Evolutionary conservation across 2,329 filamentous ascomycete genomes (phyloP).

Genomic region (Aureobasidium sp.): DNA sequence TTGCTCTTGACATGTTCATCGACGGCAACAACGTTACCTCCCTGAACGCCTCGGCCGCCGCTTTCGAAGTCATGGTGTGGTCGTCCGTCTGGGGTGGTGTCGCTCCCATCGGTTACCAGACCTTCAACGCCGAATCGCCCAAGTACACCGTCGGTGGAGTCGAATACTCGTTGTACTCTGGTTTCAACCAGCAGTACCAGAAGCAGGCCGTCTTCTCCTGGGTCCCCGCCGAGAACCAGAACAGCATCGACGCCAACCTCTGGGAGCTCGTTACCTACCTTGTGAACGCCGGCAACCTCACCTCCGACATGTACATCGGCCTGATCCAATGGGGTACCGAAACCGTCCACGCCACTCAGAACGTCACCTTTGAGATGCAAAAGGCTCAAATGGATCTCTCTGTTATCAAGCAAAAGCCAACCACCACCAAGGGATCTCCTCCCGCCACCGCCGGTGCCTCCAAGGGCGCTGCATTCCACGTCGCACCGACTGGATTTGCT

Average conservation of each 20-base stretch:
- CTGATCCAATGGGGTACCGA: conserved; percentile 10
- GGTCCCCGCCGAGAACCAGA: conserved; percentile 5
- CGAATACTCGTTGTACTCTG: conserved; percentile 6
- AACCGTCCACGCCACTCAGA: conserved; percentile 8
- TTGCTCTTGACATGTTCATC: conserved; percentile 12
- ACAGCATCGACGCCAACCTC: neutral
- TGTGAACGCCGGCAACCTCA: neutral
- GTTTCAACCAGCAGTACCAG: conserved; percentile 9
- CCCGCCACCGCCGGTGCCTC: neutral
- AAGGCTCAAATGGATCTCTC: conserved; percentile 9
- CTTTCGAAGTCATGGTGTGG: conserved; percentile 12
- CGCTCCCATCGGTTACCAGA: conserved; percentile 10
- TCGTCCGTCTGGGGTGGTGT: conserved; percentile 10
- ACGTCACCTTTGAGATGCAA: conserved; percentile 10
- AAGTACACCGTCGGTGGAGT: neutral
- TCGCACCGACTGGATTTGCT: neutral
- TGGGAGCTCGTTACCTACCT: conserved; percentile 4
- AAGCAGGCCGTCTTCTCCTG: conserved; percentile 12
- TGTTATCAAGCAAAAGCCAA: neutral
- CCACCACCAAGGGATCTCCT: conserved; percentile 6
- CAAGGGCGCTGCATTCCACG: neutral
- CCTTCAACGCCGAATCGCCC: neutral
- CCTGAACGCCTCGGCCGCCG: conserved; percentile 9
- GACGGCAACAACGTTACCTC: neutral
- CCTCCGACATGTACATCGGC: conserved; percentile 9